Evolutionary conservation across 202 grass and related monocot genomes (phyloP).

Genomic region (Tripidium arundinaceum): DNA sequence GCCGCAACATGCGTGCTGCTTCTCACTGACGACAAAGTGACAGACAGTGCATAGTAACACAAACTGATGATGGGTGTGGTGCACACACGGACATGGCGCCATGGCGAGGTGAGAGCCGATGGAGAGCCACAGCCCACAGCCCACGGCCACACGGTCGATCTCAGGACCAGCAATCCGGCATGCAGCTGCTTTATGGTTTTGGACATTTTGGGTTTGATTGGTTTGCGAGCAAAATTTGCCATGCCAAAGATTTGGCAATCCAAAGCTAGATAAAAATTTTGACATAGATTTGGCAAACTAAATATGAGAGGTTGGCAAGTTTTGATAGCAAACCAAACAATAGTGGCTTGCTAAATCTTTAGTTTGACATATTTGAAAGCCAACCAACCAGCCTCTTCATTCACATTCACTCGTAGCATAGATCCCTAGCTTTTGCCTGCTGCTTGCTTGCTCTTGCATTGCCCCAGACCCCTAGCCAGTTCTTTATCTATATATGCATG

Average conservation of each 20-base stretch:
- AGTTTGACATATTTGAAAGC: too few relatives aligned
- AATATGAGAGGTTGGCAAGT: neutral
- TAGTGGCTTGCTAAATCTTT: too few relatives aligned
- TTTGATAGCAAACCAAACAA: neutral
- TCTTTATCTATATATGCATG: neutral
- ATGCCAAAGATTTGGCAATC: neutral
- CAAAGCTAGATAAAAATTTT: neutral
- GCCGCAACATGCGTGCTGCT: neutral
- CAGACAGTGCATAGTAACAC: neutral
- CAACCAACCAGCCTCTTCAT: too few relatives aligned
- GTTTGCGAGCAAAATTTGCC: neutral
- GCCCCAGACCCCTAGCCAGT: neutral
- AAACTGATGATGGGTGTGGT: too few relatives aligned
- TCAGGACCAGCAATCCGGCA: neutral
- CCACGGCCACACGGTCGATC: constrained; percentile 9
- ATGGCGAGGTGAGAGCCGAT: too few relatives aligned
- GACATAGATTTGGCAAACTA: neutral
- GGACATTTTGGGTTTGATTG: neutral
- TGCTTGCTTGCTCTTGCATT: too few relatives aligned
- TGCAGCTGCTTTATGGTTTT: neutral
- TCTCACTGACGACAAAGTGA: neutral
- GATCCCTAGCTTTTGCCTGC: too few relatives aligned
- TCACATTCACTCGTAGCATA: too few relatives aligned
- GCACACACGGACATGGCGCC: neutral
- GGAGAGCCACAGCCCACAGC: neutral